Evolutionary conservation across 2,329 filamentous ascomycete genomes (phyloP).

Genomic region (Paramyrothecium roridum): DNA sequence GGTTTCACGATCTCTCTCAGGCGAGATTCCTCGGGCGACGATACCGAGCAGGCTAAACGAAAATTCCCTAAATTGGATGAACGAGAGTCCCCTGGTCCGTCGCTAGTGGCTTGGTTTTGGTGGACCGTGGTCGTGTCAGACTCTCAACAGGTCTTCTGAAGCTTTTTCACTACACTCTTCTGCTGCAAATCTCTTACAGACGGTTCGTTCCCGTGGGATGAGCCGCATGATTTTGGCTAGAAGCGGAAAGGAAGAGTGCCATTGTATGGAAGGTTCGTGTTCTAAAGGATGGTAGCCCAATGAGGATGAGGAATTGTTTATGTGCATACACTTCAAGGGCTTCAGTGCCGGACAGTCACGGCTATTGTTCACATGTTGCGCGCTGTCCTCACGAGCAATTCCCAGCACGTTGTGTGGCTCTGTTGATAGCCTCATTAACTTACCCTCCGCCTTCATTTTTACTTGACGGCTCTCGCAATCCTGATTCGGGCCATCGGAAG

Average conservation of each 20-base stretch:
- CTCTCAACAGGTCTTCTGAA: no score
- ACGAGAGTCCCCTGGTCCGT: not conserved
- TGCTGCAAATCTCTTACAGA: no score
- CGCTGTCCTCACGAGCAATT: no score
- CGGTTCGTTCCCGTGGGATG: not conserved
- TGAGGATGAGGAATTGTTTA: no score
- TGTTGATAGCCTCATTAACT: not conserved
- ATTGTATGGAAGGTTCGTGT: no score
- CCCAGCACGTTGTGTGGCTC: no score
- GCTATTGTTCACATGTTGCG: no score
- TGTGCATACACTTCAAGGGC: no score
- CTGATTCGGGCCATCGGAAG: not conserved
- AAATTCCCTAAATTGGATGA: not conserved
- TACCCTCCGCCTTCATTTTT: not conserved
- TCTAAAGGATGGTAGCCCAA: no score
- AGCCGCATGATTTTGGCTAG: not conserved
- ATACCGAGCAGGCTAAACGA: not conserved
- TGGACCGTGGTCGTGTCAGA: not conserved
- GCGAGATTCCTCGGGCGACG: not conserved
- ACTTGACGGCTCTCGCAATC: not conserved
- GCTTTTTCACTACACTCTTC: no score
- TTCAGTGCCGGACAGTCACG: no score
- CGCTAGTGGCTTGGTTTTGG: not conserved
- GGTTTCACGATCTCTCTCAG: not conserved
- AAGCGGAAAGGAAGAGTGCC: not conserved